These are phyloP conservation scores for Arthrobotrys sphaeroides DNA, from an alignment of 2,329 filamentous ascomycete genomes.

Conservation along the genomic window DNA sequence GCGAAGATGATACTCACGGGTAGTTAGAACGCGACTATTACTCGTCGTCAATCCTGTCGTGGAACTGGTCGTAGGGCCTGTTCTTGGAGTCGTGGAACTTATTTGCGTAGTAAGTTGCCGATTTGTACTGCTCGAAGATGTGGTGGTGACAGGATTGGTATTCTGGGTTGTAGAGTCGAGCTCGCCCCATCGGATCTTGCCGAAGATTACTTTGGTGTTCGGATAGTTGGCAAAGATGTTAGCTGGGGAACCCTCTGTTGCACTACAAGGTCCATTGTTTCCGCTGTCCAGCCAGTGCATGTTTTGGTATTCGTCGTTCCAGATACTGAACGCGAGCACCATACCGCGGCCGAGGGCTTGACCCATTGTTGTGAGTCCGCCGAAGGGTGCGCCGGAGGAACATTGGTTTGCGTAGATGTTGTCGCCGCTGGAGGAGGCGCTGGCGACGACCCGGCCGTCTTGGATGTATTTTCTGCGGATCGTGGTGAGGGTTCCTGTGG, in stretches of 20 bases:
- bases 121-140: constrained; percentile 3
- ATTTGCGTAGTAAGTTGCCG: neutral
- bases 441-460: constrained; percentile 35
- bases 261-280: constrained; percentile 67
- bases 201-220: constrained; percentile 67
- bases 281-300: constrained; percentile 70
- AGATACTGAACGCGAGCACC: constrained; percentile 68
- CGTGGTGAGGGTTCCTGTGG: constrained; percentile 9
- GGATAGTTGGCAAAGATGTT: constrained; percentile 65
- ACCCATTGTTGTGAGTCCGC: constrained; percentile 64
- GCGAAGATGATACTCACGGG: too few relatives aligned
- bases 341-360: constrained; percentile 65
- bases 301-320: constrained; percentile 67
- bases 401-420: constrained; percentile 25
- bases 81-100: neutral
- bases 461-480: constrained; percentile 52
- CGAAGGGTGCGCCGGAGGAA: constrained; percentile 54
- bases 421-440: constrained; percentile 20
- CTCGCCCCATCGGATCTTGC: constrained; percentile 70
- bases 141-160: neutral
- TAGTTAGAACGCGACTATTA: too few relatives aligned
- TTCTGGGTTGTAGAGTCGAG: constrained; percentile 65
- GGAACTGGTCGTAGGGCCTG: too few relatives aligned
- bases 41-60: too few relatives aligned
- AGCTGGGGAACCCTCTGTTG: constrained; percentile 66